phyloP scores from a whole-genome alignment of 2,329 filamentous ascomycete genomes.

The Microcera coccophila region DNA sequence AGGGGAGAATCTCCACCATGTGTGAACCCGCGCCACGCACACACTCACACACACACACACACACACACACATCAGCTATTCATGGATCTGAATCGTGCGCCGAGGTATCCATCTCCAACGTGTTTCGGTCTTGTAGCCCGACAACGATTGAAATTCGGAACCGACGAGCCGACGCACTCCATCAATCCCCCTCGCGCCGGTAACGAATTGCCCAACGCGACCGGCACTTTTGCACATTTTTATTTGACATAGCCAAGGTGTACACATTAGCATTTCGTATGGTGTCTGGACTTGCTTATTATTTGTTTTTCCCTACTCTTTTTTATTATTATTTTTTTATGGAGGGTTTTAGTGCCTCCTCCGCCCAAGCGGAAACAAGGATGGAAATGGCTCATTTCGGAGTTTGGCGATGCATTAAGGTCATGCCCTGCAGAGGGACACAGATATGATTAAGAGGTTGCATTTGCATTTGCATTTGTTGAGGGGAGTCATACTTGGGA shows the following conservation, averaged over 20 bases:
- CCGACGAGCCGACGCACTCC: no score
- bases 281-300: slow-evolving; percentile 19
- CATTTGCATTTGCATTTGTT: slow-evolving; percentile 15
- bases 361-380: slow-evolving; percentile 14
- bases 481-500: slow-evolving; percentile 11
- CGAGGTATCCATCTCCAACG: no score
- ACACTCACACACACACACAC: no score
- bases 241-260: slow-evolving; percentile 3
- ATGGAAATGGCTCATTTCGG: slow-evolving; percentile 18
- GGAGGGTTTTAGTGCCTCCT: slow-evolving; percentile 2
- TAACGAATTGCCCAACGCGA: no score
- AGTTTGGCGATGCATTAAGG: slow-evolving; percentile 12
- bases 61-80: no score
- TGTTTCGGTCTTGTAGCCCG: no score
- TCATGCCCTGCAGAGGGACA: not conserved
- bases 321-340: not conserved
- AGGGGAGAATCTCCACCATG: no score
- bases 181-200: no score
- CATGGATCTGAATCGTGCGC: no score
- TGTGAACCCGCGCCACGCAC: no score
- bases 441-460: slow-evolving; percentile 6
- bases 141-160: no score
- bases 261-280: slow-evolving; percentile 11
- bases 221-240: slow-evolving; percentile 5
- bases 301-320: not conserved